Base-by-base conservation (phyloP, 768 basidiomycete genomes). In the Kwoniella dejecticola region DNA sequence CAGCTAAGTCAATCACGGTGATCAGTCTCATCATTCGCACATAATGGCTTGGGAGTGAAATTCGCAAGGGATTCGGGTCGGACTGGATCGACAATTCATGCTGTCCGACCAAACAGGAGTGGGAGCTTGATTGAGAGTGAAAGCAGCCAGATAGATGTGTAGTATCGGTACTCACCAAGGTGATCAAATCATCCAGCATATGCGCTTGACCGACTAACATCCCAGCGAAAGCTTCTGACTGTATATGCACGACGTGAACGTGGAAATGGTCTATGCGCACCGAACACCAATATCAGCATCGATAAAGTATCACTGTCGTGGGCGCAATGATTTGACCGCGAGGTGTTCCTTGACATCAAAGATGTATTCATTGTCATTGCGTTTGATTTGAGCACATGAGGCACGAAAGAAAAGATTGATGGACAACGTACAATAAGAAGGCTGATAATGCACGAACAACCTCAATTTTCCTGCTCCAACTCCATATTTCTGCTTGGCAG, bases 401-500 rank as follows among this genome's bases (percentile, higher is more conserved):
- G n/a, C n/a, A n/a, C n/a, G 47, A 11, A 48, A 17, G 47, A 21
- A 11, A 19, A 54, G 17, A n/a, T 15, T n/a, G 23, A 44, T 11
- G 27, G 41, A 13, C 7, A 3, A 82, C 89, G 64, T 60, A 94
- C 94, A 97, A 74, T 97, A 98, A 36, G 87, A 89, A 0, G 95
- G 95, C 73, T 96, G 94, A 76, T 99, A 99, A 76, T 99, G 96
- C 13, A 98, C 80, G 70, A 87, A 93, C 81, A 94, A 82, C 68
- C 92, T 81, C 60, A 96, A 72, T 10, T 85, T 83, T 2, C 86
- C 88, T 15, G 74, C 67, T 3, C 79, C 80, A 1, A 95, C 79
- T 0, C 85, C 87, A 85, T 89, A 99, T 67, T 83, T 84, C 45
- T 84, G 82, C 52, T 81, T 70, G 0, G 85, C 88, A 3, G 87